Evolutionary conservation across 2,329 filamentous ascomycete species (phyloP).

Genomic region (Fusarium sp.): DNA sequence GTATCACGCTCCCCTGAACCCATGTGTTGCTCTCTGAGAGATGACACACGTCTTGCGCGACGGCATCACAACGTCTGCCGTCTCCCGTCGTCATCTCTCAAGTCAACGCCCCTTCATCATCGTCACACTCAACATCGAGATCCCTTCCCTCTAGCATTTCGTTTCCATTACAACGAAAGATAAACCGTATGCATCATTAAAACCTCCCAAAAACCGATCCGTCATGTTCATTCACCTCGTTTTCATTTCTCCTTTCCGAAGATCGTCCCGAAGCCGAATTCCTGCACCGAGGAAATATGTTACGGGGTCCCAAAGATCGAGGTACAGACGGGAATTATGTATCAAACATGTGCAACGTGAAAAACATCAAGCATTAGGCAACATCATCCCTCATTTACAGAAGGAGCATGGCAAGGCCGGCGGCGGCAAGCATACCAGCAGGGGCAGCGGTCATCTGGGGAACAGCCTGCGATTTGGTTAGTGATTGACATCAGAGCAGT

Average conservation of each 20-base stretch:
- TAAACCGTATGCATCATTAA: conserved; percentile 49
- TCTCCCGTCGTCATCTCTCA: conserved; percentile 23
- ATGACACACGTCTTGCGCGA: conserved; percentile 8
- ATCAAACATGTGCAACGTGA: conserved; percentile 52
- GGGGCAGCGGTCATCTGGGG: conserved; percentile 56
- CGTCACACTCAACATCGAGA: conserved; percentile 31
- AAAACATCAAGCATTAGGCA: conserved; percentile 40
- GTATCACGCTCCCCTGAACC: conserved; percentile 39
- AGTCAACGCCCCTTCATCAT: conserved; percentile 20
- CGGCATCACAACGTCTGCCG: conserved; percentile 19
- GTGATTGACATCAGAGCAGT: background rate
- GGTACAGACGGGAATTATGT: conserved; percentile 53
- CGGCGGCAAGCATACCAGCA: conserved; percentile 57
- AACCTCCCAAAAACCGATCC: conserved; percentile 43
- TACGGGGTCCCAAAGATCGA: conserved; percentile 43
- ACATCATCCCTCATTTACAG: conserved; percentile 51
- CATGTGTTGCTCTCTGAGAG: conserved; percentile 28
- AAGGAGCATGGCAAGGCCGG: conserved; percentile 58
- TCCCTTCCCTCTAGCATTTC: conserved; percentile 42
- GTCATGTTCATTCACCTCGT: conserved; percentile 45
- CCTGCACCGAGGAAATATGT: conserved; percentile 39
- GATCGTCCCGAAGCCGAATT: conserved; percentile 39
- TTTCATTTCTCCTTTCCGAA: conserved; percentile 42
- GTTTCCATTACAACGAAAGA: conserved; percentile 48
- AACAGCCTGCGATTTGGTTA: conserved; percentile 39